Base-by-base conservation (phyloP, 1,139 yeast species). In the Hanseniaspora sp. region DNA sequence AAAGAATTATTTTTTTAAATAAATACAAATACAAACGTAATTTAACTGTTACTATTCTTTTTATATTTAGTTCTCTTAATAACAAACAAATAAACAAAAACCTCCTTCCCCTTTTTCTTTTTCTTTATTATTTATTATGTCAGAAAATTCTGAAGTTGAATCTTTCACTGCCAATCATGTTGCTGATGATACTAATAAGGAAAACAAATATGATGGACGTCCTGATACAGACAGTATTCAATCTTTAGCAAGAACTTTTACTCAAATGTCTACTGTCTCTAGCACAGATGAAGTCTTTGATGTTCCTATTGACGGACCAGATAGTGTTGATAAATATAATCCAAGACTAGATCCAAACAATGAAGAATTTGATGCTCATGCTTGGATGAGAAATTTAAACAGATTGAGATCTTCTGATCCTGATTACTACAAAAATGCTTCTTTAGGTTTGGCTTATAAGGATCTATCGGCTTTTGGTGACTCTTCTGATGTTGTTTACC, bases 401-500 rank as follows among this genome's bases (percentile, higher is more conserved):
- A 75, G 76, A 56, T 66, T 83, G 57, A 69, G 71, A 66, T 73
- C 74, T 57, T 69, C 74, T 23, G 86, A 83, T 60, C 80, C 82
- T 0, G 87, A 80, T 3, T 75, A 79, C 62, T 84, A 78, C 67
- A 80, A 80, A 61, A 80, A 80, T 13, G 74, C 80, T 40, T 73
- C 77, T 17, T 69, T 85, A 56, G 95, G 95, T 11, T 72, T 87
- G 40, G 76, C 83, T 4, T 87, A 82, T 73, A 75, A 77, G 57
- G 70, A 84, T 61, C 69, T 87, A 60, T 69, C 84, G 55, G 94
- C 90, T 1, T 77, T 74, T 59, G 96, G 95, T 57, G 75, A 76
- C 57, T 88, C 92, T 11, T 73, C 83, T 5, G 94, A 83, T 63
- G 77, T 88, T 2, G 92, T 85, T 62, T 87, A 83, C 68, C 95